Percentiles rank a stretch among this genome's conserved stretches.
Conservation (phyloP, 1,139 yeast species). For the Geotrichum carabidarum region DNA sequence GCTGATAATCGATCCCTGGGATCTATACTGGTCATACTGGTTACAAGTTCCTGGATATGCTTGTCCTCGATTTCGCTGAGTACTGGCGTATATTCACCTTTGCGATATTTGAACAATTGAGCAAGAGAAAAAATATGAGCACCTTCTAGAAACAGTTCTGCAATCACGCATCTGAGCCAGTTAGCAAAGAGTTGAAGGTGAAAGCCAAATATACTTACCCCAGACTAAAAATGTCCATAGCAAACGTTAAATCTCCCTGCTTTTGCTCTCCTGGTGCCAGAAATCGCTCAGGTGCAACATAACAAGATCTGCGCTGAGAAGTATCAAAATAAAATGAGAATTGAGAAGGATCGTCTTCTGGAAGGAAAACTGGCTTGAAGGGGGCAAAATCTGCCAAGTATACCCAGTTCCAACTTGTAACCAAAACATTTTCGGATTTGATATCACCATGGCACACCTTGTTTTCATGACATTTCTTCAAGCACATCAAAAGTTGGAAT, state of each 20-base stretch:
- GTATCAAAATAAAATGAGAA: conserved; percentile 90
- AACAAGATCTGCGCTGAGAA: conserved; percentile 79
- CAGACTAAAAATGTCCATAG: conserved; percentile 83
- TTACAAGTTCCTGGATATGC: conserved; percentile 50
- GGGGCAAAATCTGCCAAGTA: conserved; percentile 77
- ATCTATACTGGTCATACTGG: conserved; percentile 57
- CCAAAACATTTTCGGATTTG: conserved; percentile 79
- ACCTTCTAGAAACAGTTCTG: conserved; percentile 83
- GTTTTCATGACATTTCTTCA: conserved; percentile 59
- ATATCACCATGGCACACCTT: conserved; percentile 82
- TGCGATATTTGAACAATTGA: conserved; percentile 76
- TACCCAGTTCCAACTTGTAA: conserved; percentile 88
- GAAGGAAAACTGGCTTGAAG: conserved; percentile 77
- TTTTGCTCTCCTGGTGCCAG: conserved; percentile 36
- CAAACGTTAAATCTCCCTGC: conserved; percentile 48
- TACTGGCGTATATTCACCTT: conserved; percentile 61
- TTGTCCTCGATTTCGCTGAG: conserved; percentile 51
- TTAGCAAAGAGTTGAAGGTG: background rate
- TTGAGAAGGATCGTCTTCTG: conserved; percentile 93
- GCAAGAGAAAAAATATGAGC: conserved; percentile 80
- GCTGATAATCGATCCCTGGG: conserved; percentile 60
- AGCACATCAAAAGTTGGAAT: conserved; percentile 64
- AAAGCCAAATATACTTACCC: conserved; percentile 42
- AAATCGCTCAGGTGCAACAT: conserved; percentile 92
- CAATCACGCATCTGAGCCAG: conserved; percentile 59